phyloP scores from a whole-genome alignment of 1,139 yeast genomes.

The Sugiyamaella neomexicana region DNA sequence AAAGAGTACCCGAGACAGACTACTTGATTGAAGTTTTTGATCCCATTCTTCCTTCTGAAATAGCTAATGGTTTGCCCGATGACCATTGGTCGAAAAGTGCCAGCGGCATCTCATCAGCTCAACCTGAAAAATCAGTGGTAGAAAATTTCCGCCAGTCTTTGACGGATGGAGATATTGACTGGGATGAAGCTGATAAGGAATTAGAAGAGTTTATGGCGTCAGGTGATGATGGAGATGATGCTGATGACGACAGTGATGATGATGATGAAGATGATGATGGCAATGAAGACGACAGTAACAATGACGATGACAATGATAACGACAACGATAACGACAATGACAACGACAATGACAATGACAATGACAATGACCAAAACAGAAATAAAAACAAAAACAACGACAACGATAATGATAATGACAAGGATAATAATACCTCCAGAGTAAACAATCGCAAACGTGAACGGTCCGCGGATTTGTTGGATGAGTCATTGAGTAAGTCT shows the following conservation, averaged over 20 bases:
- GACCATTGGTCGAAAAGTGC: conserved; percentile 44
- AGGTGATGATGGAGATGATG: conserved; percentile 37
- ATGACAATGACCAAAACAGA: no score
- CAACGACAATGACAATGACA: background rate
- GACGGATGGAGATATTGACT: conserved; percentile 40
- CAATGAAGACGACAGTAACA: conserved; percentile 24
- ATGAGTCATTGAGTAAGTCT: conserved; percentile 3
- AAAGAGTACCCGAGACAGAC: conserved; percentile 60
- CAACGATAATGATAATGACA: background rate
- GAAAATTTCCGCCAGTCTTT: conserved; percentile 38
- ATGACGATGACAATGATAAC: background rate
- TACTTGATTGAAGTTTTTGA: conserved; percentile 48
- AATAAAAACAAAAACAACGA: no score
- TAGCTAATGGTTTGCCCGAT: conserved; percentile 39
- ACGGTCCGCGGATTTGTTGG: conserved; percentile 1
- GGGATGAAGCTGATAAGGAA: conserved; percentile 44
- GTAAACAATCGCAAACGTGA: conserved; percentile 3
- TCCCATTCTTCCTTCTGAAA: conserved; percentile 10
- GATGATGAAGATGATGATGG: conserved; percentile 25
- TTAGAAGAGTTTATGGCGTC: conserved; percentile 41
- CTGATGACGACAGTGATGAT: conserved; percentile 34
- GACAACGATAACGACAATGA: background rate
- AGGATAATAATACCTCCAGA: background rate
- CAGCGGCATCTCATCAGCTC: conserved; percentile 20
- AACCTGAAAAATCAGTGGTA: conserved; percentile 26